A percentile compares a stretch with the other conserved stretches of the same genome.
Conservation (phyloP, 179 eudicot genomes). For the Vitellaria paradoxa region DNA sequence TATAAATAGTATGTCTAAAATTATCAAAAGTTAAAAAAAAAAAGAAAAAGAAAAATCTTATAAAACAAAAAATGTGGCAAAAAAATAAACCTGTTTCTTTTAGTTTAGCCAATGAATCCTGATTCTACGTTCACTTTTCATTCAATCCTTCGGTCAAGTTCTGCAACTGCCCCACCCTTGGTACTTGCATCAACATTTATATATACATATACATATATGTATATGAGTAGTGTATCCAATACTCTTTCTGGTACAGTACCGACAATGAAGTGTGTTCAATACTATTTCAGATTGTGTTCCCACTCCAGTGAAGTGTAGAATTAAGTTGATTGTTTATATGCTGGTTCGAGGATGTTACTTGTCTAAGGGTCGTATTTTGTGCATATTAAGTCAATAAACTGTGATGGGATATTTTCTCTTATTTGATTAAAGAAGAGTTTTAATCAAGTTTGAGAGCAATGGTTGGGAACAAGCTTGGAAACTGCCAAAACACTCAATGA, state of each 20-base stretch:
- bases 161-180: too few species aligned
- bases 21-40: too few species aligned
- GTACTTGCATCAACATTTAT: not conserved
- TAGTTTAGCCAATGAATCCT: too few species aligned
- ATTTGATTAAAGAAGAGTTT: conserved; percentile 16
- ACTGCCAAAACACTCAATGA: conserved; percentile 20
- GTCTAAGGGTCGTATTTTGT: conserved; percentile 2
- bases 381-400: not conserved
- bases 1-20: too few species aligned
- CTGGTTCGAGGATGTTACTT: conserved; percentile 16
- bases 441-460: conserved; percentile 12
- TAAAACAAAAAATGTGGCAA: too few species aligned
- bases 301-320: not conserved
- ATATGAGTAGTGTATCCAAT: not conserved
- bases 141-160: not conserved
- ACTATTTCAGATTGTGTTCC: not conserved
- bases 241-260: not conserved
- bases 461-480: conserved; percentile 9
- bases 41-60: too few species aligned
- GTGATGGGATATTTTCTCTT: not conserved
- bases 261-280: not conserved
- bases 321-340: not conserved
- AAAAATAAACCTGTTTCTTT: too few species aligned
- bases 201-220: not conserved
- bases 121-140: not conserved